Evolutionary conservation across 1,284 basidiomycete species (phyloP).

Genomic region (Termitomyces sp.): DNA sequence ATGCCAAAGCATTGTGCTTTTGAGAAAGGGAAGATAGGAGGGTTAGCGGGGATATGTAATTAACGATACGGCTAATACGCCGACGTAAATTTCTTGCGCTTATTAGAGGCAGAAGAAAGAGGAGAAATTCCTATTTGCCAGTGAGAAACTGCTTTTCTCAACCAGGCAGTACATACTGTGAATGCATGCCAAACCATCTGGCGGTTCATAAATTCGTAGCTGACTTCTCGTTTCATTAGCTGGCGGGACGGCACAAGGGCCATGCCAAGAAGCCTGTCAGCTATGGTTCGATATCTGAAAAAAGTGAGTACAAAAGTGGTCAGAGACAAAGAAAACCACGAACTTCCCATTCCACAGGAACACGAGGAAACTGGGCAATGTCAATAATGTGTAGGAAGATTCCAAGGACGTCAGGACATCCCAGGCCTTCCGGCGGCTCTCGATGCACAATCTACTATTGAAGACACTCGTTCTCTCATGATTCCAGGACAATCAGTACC

Average conservation of each 20-base stretch:
- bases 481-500: constrained; percentile 60
- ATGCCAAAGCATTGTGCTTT: constrained; percentile 4
- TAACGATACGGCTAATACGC: constrained; percentile 43
- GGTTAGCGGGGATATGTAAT: constrained; percentile 33
- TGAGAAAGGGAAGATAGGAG: constrained; percentile 21
- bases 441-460: constrained; percentile 52
- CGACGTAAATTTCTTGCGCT: constrained; percentile 62
- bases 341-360: constrained; percentile 88
- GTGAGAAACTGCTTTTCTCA: not conserved
- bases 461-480: constrained; percentile 70
- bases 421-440: constrained; percentile 77
- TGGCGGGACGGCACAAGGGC: constrained; percentile 71
- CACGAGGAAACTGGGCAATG: constrained; percentile 72
- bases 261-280: constrained; percentile 81
- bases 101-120: constrained; percentile 88
- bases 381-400: constrained; percentile 54
- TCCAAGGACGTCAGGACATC: constrained; percentile 66
- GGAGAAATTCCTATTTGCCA: constrained; percentile 82
- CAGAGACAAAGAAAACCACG: constrained; percentile 20
- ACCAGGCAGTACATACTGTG: constrained; percentile 56
- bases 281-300: constrained; percentile 77
- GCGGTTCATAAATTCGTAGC: constrained; percentile 98
- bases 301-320: not conserved
- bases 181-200: constrained; percentile 99
- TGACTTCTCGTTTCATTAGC: constrained; percentile 79